Evolutionary conservation across 108 stramenopile genomes (phyloP), one percentile per base, ranked within the genome.

Genomic region (Epipyxis sp.): DNA sequence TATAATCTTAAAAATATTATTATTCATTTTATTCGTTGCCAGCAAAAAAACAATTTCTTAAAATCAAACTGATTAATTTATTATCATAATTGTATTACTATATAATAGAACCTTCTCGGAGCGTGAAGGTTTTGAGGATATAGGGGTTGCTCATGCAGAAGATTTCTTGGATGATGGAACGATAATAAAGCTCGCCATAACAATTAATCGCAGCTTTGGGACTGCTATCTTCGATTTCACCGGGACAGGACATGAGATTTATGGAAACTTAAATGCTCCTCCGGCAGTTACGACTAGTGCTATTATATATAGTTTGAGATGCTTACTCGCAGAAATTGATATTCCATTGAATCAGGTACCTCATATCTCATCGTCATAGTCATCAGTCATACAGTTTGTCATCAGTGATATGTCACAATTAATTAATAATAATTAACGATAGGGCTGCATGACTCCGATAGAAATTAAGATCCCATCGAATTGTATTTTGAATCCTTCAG

Each of bases 301-400:
- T 37, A 94, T 97, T 10, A 99, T 99, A 77, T 99, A 97, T 87
- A 91, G 91, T 46, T 86, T 99, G 1, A 90, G 97, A 27, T 95
- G 93, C 65, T 80, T 99, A 34, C 92, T 97, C 32, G 69, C 84
- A 1, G 85, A 68, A 25, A 83, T 89, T 42, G 92, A 94, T 69
- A 95, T 99, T 76, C 98, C 98, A 25, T 83, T 99, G 79, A 99
- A 99, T 87, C 95, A 98, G 86, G n/a, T n/a, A n/a, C n/a, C n/a
- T n/a, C n/a, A n/a, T n/a, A n/a, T n/a, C n/a, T n/a, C n/a, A n/a
- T 32, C 46, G 58, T 32, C 10, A 32, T 16, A 16, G 16, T 32
- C 32, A 74, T 42, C 72, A 13, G 46, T 74, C 20, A 16, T 57
- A 10, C 45, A 32, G 3, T 45, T 40, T 65, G 62, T 3, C 16